These are phyloP conservation scores for Erysimum cheiri DNA, from an alignment of 441 rosid species.

Conservation along the genomic window DNA sequence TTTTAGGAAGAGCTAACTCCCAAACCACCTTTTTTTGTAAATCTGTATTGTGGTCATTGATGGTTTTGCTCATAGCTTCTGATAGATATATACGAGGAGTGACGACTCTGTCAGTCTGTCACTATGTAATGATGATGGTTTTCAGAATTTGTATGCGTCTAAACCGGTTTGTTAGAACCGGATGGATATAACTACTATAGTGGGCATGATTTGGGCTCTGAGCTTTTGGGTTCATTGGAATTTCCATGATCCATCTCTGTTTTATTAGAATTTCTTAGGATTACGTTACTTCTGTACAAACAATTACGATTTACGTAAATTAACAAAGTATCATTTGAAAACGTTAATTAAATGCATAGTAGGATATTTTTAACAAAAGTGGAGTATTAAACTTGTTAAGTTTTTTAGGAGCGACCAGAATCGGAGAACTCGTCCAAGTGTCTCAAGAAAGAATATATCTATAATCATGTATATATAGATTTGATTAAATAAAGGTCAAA, in stretches of 20 bases:
- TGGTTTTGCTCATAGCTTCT: conserved; percentile 27
- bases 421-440: conserved; percentile 36
- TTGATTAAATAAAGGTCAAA: conserved; percentile 17
- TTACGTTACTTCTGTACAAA: too few relatives aligned
- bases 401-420: conserved; percentile 24
- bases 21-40: conserved; percentile 22
- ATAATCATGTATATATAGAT: not conserved
- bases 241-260: not conserved
- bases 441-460: conserved; percentile 29
- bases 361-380: not conserved
- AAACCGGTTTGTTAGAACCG: not conserved
- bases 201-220: not conserved
- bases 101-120: conserved; percentile 10
- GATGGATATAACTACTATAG: not conserved
- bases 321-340: not conserved
- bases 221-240: not conserved
- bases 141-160: not conserved
- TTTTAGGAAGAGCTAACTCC: conserved; percentile 15
- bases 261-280: not conserved
- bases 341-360: not conserved
- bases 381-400: not conserved
- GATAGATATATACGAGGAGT: not conserved
- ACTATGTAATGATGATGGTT: not conserved
- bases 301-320: not conserved
- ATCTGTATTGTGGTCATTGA: conserved; percentile 33